Evolutionary conservation across 1,139 yeast genomes (phyloP), one percentile per base, ranked within the genome.

Genomic region (Saccharomyces hybrid): DNA sequence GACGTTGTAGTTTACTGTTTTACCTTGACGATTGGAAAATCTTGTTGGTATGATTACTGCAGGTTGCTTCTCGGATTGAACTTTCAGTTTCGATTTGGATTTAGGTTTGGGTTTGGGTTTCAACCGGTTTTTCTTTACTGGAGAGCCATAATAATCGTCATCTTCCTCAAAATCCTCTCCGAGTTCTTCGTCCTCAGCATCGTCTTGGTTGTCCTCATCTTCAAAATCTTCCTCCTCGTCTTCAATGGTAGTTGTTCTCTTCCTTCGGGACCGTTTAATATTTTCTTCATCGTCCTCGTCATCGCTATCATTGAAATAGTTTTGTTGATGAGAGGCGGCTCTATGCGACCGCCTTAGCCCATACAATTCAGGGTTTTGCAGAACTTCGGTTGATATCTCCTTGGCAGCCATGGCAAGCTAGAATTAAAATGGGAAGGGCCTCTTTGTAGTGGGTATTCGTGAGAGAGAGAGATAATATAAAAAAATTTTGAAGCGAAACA

Each of bases 261-360:
- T 61, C 42, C 57, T 60, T 26, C 57, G 47, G 53, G 62, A 46
- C 53, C 62, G 31, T 3, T 46, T 47, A 32, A 57, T 58, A 51
- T 59, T 64, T 50, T 55, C 64, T n/a, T 62, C 66, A 20, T 64
- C 72, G 16, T 66, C 72, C 31, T 71, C 74, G 8, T 64, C 71
- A 38, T 70, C 74, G 5, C 69, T 71, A 31, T 63, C 69, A 29
- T 61, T 68, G 31, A 66, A 70, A 4, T 61, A 66, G 47, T 64
- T 79, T 47, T 77, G 72, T 27, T 79, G 82, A 2, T 71, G 69
- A 4, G 78, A 75, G 14, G 71, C 71, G 20, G 88, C 84, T 62
- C 98, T 79, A 48, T 86, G 84, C 41, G 96, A 87, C 64, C 98
- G 80, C 68, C 98, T 81, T 56, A 93, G 77, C 3, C 99, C 99